A percentile compares a stretch with the other conserved stretches of the same genome.
Conservation (phyloP, 306 rosid genomes). For the Vigna mungo region DNA sequence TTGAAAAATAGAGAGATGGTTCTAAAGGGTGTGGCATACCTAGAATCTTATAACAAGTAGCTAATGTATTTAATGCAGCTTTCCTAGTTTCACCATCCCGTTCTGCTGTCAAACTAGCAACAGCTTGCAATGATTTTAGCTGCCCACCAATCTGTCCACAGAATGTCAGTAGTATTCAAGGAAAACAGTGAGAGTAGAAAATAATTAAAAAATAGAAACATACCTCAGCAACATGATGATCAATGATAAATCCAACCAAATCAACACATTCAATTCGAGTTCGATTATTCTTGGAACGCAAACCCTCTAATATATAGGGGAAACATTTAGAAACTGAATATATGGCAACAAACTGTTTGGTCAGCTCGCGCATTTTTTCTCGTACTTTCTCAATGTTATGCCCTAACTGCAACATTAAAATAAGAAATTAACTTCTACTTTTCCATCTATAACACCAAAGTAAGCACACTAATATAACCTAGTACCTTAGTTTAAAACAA, state of each 20-base stretch:
- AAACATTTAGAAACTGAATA: conserved; percentile 87
- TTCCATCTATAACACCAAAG: background rate
- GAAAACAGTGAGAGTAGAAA: conserved; percentile 10
- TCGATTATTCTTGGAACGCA: conserved; percentile 97
- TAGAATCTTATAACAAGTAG: conserved; percentile 97
- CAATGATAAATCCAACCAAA: conserved; percentile 89
- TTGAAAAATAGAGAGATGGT: background rate
- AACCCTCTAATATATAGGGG: conserved; percentile 94
- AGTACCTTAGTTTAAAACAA: conserved; percentile 10
- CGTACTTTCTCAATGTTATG: conserved; percentile 96
- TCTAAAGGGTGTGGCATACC: conserved; percentile 61
- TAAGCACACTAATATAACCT: background rate
- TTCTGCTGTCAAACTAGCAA: conserved; percentile 96
- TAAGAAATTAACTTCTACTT: background rate
- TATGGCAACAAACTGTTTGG: conserved; percentile 74
- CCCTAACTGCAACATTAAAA: conserved; percentile 75
- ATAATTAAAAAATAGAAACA: conserved; percentile 13
- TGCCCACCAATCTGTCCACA: conserved; percentile 86
- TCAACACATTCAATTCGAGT: conserved; percentile 95
- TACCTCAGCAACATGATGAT: conserved; percentile 93
- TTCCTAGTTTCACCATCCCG: conserved; percentile 97
- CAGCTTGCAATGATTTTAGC: conserved; percentile 86
- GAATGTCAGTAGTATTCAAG: conserved; percentile 14
- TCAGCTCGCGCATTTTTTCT: conserved; percentile 94
- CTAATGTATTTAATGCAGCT: conserved; percentile 95